Base-by-base conservation (phyloP, 352 stramenopile species). In the Phytopythium kandeliae region DNA sequence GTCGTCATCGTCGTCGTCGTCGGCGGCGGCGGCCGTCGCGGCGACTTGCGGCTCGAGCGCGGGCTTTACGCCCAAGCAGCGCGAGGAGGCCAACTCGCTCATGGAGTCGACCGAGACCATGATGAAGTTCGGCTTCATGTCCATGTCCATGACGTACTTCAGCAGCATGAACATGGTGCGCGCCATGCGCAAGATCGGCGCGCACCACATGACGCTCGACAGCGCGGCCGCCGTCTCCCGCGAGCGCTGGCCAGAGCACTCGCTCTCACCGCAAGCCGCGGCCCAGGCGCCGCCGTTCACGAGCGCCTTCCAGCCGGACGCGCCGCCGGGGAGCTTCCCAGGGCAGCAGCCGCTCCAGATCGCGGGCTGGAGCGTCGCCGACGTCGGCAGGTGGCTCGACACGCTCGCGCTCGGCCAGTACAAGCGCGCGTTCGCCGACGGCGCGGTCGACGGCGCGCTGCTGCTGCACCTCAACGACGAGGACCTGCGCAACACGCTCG, bases 121-220 rank as follows among this genome's bases (percentile, higher is more conserved):
- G 74, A 98, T 98, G 95, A 98, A 98, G 71, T 98, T 98, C 61
- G 95, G 95, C 30, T 98, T 98, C 69, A 98, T 98, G 92, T 96
- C 80, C 61, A 98, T 98, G 92, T 96, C 78, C 43, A 96, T 98
- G 83, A 98, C 95, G 11, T 98, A 98, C 71, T 98, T 98, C 54
- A 97, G 86, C 60, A 96, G 85, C 49, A 89, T 98, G 62, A 98
- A 98, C 74, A 98, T 98, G 91, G 93, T 98, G 56, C 81, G 86
- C 21, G 95, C 95, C n/a, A 97, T 98, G 91, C 85, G 93, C 49
- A 95, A 92, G 66, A 96, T 98, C 22, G 85, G 86, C 19, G 85
- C 89, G 4, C 85, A 92, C 37, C 88, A 97, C 69, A 86, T 96
- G 28, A 92, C 92, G 42, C 89, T 98, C 22, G 80, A 89, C 48